Evolutionary conservation across 1,284 basidiomycete species (phyloP).

Genomic region (Flammula alnicola): DNA sequence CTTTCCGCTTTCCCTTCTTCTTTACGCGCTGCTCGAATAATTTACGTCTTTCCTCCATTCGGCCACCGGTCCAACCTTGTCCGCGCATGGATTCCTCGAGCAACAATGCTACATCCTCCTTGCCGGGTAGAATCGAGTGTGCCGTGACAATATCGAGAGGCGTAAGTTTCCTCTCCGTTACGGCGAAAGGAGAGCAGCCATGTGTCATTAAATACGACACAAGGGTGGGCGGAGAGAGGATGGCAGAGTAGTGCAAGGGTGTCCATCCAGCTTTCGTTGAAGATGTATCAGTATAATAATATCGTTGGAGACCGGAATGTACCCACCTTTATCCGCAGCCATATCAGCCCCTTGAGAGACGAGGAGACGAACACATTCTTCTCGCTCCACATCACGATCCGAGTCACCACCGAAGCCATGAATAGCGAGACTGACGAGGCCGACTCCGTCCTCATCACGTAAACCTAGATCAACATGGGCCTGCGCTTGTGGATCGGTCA

Average conservation of each 20-base stretch:
- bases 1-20: slow-evolving; percentile 55
- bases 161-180: slow-evolving; percentile 78
- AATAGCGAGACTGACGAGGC: slow-evolving; percentile 79
- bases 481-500: slow-evolving; percentile 73
- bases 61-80: slow-evolving; percentile 72
- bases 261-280: slow-evolving; percentile 83
- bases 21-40: slow-evolving; percentile 61
- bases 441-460: slow-evolving; percentile 84
- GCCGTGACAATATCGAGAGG: slow-evolving; percentile 87
- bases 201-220: slow-evolving; percentile 93
- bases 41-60: slow-evolving; percentile 65
- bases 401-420: slow-evolving; percentile 82
- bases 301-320: slow-evolving; percentile 19
- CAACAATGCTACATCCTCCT: slow-evolving; percentile 79
- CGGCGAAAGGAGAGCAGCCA: slow-evolving; percentile 80
- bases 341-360: slow-evolving; percentile 81
- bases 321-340: slow-evolving; percentile 67
- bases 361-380: slow-evolving; percentile 85
- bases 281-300: slow-evolving; percentile 5
- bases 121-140: slow-evolving; percentile 76
- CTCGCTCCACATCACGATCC: slow-evolving; percentile 83
- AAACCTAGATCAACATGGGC: slow-evolving; percentile 66
- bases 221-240: slow-evolving; percentile 88
- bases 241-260: slow-evolving; percentile 90
- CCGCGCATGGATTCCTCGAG: slow-evolving; percentile 83